Percentiles rank a stretch among this genome's conserved stretches.
Conservation (phyloP, 306 rosid genomes). For the Cicer arietinum region DNA sequence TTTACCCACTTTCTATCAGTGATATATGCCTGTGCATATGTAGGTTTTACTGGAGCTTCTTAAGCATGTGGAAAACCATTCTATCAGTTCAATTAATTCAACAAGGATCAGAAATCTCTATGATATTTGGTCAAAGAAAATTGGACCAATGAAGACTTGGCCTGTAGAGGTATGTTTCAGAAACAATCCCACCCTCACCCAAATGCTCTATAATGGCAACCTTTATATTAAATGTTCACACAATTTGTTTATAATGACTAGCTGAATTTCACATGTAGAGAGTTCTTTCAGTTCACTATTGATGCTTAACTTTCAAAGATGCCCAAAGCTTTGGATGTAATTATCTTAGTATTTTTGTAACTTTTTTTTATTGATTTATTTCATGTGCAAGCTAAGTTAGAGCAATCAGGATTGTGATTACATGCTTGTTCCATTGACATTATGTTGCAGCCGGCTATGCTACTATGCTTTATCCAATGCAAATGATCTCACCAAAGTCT, state of each 20-base stretch:
- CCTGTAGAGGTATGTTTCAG: slow-evolving; percentile 60
- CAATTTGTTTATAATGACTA: not conserved
- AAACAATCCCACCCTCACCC: not conserved
- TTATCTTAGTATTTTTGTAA: slow-evolving; percentile 11
- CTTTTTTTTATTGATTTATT: slow-evolving; percentile 14
- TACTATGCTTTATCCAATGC: slow-evolving; percentile 5
- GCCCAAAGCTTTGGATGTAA: slow-evolving; percentile 6
- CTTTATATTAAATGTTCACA: slow-evolving; percentile 28
- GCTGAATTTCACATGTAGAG: slow-evolving; percentile 13
- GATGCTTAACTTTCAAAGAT: slow-evolving; percentile 21
- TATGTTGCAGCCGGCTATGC: slow-evolving; percentile 8
- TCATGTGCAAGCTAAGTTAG: slow-evolving; percentile 9
- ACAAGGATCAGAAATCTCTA: slow-evolving; percentile 56
- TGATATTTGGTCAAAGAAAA: slow-evolving; percentile 72
- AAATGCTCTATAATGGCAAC: slow-evolving; percentile 8
- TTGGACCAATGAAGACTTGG: slow-evolving; percentile 55
- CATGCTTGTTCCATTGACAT: slow-evolving; percentile 18
- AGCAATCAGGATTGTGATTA: slow-evolving; percentile 23
- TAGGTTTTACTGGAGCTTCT: slow-evolving; percentile 75
- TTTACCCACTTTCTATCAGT: not conserved
- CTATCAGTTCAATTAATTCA: slow-evolving; percentile 38
- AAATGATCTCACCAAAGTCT: slow-evolving; percentile 17
- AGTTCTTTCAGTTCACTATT: not conserved
- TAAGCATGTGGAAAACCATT: slow-evolving; percentile 46
- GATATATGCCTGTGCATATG: slow-evolving; percentile 9